Conservation (phyloP, 257 asterid genomes). For the Solanum verrucosum region DNA sequence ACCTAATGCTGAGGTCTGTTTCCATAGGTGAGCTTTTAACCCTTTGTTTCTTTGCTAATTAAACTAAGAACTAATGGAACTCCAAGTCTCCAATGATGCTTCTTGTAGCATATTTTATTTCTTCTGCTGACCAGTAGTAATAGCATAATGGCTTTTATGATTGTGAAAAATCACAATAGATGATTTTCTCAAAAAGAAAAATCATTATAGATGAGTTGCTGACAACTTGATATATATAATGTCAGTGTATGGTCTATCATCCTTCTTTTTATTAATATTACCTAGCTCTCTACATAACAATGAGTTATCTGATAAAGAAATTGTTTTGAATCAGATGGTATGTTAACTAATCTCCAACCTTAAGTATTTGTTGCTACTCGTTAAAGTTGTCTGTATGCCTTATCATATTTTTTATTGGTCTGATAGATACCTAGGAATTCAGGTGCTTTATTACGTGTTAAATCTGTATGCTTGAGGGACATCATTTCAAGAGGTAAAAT, state of each 20-base stretch:
- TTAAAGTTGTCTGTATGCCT: background rate
- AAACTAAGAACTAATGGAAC: background rate
- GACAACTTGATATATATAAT: background rate
- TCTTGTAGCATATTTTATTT: background rate
- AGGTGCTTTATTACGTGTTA: background rate
- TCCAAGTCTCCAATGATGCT: background rate
- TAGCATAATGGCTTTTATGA: background rate
- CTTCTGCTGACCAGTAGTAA: background rate
- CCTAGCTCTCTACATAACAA: background rate
- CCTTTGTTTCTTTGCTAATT: background rate
- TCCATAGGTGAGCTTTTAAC: constrained; percentile 69
- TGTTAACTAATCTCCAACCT: background rate
- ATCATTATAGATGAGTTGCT: background rate
- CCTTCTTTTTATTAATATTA: background rate
- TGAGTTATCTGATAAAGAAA: background rate
- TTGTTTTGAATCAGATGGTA: background rate
- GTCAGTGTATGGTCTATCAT: background rate
- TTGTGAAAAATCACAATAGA: background rate
- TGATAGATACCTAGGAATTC: background rate
- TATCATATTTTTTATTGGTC: background rate
- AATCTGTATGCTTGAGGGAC: background rate
- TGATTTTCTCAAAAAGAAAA: background rate
- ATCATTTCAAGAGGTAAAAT: background rate
- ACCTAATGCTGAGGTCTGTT: constrained; percentile 55
- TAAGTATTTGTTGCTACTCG: background rate